Conservation (phyloP, 306 rosid genomes). For the Phaseolus lunatus region DNA sequence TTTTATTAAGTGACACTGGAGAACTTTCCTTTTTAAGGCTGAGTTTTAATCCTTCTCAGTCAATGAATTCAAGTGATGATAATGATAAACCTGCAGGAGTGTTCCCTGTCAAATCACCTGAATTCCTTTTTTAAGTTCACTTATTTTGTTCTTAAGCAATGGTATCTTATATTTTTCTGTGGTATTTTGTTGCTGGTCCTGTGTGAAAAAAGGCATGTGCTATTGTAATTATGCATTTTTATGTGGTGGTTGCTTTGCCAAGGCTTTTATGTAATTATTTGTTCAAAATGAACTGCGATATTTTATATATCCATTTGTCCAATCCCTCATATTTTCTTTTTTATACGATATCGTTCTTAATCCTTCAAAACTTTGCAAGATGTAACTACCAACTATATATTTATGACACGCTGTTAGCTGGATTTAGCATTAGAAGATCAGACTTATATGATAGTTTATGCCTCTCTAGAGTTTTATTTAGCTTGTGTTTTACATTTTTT, state of each 20-base stretch:
- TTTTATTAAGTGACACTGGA: constrained; percentile 14
- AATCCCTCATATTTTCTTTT: constrained; percentile 1
- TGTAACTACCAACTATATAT: background rate
- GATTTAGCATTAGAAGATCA: constrained; percentile 19
- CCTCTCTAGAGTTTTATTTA: background rate
- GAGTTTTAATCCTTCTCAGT: constrained; percentile 5
- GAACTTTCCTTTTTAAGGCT: background rate
- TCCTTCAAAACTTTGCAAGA: constrained; percentile 25
- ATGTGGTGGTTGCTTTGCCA: constrained; percentile 14
- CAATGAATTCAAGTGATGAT: constrained; percentile 24
- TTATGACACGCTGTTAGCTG: constrained; percentile 19
- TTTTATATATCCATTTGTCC: constrained; percentile 1
- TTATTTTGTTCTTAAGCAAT: constrained; percentile 12
- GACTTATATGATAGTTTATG: constrained; percentile 29
- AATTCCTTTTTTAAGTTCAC: constrained; percentile 9
- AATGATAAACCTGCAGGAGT: background rate
- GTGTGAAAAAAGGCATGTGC: background rate
- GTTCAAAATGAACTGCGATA: constrained; percentile 6
- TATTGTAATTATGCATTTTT: constrained; percentile 27
- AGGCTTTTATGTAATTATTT: constrained; percentile 27
- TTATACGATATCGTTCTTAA: background rate
- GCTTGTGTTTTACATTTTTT: background rate
- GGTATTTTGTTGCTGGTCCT: constrained; percentile 30
- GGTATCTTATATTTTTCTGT: constrained; percentile 11
- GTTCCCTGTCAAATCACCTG: constrained; percentile 3